Evolutionary conservation across 1,284 basidiomycete species (phyloP).

Genomic region (Ceratobasidium sp.): DNA sequence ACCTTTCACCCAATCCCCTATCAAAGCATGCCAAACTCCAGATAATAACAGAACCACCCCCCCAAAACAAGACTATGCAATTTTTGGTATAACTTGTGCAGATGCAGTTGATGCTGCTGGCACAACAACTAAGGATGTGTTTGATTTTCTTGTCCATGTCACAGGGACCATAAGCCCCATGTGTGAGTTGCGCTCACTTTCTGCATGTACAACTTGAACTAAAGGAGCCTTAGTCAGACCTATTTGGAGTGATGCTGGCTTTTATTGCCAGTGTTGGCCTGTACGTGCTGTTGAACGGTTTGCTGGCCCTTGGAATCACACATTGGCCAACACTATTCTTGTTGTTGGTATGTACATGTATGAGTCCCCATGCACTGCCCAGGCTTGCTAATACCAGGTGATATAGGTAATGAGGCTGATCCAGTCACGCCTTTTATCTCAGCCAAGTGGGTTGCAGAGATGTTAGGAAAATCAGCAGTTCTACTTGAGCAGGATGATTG

Average conservation of each 20-base stretch:
- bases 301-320: conserved; percentile 34
- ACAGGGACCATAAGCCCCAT: conserved; percentile 9
- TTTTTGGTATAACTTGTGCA: conserved; percentile 30
- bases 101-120: conserved; percentile 27
- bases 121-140: conserved; percentile 25
- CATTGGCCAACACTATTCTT: conserved; percentile 34
- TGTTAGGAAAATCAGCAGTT: conserved; percentile 28
- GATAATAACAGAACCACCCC: background rate
- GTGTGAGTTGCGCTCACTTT: background rate
- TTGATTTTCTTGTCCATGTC: conserved; percentile 13
- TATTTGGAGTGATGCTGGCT: conserved; percentile 4
- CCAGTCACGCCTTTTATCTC: conserved; percentile 34
- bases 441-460: conserved; percentile 37
- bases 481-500: conserved; percentile 36
- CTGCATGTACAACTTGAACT: background rate
- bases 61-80: conserved; percentile 10
- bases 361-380: background rate
- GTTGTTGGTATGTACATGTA: conserved; percentile 19
- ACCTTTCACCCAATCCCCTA: background rate
- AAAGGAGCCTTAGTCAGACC: background rate
- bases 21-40: background rate
- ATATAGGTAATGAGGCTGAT: background rate
- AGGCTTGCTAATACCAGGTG: no score
- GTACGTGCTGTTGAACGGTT: conserved; percentile 36
- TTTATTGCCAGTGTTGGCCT: conserved; percentile 36